A percentile compares a stretch with the other conserved stretches of the same genome.
These are phyloP conservation scores for Leccinum laetum DNA, from an alignment of 1,284 basidiomycete genomes.

Conservation along the genomic window DNA sequence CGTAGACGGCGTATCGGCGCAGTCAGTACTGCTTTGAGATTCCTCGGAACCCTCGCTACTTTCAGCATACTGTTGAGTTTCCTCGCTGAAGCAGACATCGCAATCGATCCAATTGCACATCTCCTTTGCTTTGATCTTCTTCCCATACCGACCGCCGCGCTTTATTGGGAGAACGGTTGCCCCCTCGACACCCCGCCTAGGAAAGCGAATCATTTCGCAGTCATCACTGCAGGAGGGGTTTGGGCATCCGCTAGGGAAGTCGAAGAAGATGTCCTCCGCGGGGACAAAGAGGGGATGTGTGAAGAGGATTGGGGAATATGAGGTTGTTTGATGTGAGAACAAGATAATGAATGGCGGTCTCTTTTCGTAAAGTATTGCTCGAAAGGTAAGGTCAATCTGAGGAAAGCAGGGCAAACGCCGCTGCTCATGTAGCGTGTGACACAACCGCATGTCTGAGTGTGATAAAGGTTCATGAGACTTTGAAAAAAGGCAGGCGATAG, in stretches of 20 bases:
- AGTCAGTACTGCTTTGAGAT: constrained; percentile 44
- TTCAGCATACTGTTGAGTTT: constrained; percentile 31
- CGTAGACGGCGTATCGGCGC: constrained; percentile 19
- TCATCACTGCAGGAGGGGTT: constrained; percentile 76
- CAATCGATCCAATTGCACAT: constrained; percentile 84
- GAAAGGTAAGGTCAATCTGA: constrained; percentile 72
- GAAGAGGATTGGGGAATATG: constrained; percentile 78
- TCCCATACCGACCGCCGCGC: constrained; percentile 47
- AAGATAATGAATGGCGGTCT: constrained; percentile 70
- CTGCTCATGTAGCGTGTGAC: constrained; percentile 61
- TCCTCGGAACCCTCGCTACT: constrained; percentile 53
- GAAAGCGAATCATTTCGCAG: constrained; percentile 78
- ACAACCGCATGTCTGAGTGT: constrained; percentile 61
- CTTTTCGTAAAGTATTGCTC: constrained; percentile 71
- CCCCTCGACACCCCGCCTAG: constrained; percentile 56
- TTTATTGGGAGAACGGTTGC: constrained; percentile 63
- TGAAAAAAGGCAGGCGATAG: not conserved
- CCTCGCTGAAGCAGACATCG: constrained; percentile 55
- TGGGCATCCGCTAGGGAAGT: constrained; percentile 74
- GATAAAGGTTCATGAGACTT: constrained; percentile 9
- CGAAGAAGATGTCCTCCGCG: constrained; percentile 67
- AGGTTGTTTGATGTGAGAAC: constrained; percentile 75
- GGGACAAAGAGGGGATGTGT: constrained; percentile 68
- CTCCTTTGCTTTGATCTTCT: constrained; percentile 48
- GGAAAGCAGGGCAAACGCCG: constrained; percentile 73